phyloP scores from a whole-genome alignment of 441 rosid species.

The Euphorbia schlechtendalii region DNA sequence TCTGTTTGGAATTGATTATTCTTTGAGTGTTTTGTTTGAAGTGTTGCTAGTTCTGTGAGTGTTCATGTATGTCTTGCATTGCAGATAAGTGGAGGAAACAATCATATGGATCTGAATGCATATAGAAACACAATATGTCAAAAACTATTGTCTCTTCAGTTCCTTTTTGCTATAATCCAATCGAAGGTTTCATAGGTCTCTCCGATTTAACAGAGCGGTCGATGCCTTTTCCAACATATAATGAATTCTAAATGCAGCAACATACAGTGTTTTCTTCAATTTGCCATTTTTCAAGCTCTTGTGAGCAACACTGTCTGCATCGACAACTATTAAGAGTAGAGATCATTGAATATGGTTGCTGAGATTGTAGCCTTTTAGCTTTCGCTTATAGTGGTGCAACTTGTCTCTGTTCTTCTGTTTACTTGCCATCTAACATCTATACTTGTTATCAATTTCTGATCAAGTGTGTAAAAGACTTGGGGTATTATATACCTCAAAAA shows the following conservation, averaged over 20 bases:
- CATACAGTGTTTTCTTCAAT: neutral
- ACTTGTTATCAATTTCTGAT: neutral
- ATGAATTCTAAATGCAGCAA: neutral
- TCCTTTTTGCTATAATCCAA: neutral
- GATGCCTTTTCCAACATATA: neutral
- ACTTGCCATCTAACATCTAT: neutral
- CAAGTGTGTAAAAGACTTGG: neutral
- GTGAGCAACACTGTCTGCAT: neutral
- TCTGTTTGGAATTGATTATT: neutral
- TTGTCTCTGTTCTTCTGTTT: neutral
- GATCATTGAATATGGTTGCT: neutral
- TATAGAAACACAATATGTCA: neutral
- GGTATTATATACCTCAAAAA: neutral
- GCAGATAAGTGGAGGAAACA: neutral
- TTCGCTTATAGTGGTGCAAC: neutral
- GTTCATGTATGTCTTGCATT: neutral
- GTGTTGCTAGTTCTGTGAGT: neutral
- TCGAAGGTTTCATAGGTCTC: neutral
- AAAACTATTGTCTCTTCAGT: neutral
- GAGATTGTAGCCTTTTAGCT: neutral
- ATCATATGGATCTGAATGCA: neutral
- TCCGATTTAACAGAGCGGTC: neutral
- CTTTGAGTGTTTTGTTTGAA: neutral
- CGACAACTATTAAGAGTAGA: neutral
- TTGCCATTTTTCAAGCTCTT: neutral